Evolutionary conservation across 1,284 basidiomycete genomes (phyloP), one percentile per base, ranked within the genome.

Genomic region (Xerocomus cyaneibrunnescens): DNA sequence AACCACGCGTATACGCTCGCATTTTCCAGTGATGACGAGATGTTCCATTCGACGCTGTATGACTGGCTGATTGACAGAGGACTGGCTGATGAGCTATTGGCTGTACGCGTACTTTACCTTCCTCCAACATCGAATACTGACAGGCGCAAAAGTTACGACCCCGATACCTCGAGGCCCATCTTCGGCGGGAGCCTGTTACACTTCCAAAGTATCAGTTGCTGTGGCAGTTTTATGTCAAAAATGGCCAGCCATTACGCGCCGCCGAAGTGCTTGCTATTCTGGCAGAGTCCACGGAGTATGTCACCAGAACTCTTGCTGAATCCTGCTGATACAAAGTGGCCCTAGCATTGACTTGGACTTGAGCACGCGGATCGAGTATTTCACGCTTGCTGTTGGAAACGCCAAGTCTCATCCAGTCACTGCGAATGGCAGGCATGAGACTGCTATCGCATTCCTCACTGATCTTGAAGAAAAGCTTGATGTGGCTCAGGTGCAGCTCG

Each of bases 221-320:
- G 5, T 99, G 97, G 96, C 93, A 98, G 66, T 96, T 91, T 72
- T 97, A 98, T 66, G 92, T 96, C 44, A 92, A 95, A 63, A 88
- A 91, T 61, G 89, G 90, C 0, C 87, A 92, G 58, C 89, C 89
- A 47, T 69, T 93, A 40, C 79, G 85, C 35, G 96, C 97, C 2
- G 94, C 96, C 3, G 85, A 91, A 66, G 88, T 97, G 3, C 81
- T 99, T 43, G 81, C 81, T n/a, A 78, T 83, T 22, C 75, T 99
- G 45, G 96, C 97, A 22, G 89, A 94, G 58, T 88, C 92, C n/a
- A 79, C 79, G 3, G 80, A 89, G 89, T 96, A 59, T 63, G 89
- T 52, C 12, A 17, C 22, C 6, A 45, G 5, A 25, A 30, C 14
- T 31, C 17, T 31, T 3, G 1, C 35, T 30, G 36, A 42, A 47